Evolutionary conservation across 208 protist species (phyloP).

Genomic region (Tetramitus jugosus): DNA sequence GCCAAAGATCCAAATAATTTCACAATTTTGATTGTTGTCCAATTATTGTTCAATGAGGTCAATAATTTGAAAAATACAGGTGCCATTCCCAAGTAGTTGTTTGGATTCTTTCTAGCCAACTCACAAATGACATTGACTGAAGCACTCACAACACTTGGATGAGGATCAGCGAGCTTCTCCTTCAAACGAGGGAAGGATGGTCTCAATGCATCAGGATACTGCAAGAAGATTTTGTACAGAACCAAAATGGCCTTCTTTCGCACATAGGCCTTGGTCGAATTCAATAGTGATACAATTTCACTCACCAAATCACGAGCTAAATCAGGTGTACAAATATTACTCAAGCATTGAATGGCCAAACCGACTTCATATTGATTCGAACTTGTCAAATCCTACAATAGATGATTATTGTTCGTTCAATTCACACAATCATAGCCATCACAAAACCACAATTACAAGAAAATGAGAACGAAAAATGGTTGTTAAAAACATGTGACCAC

Average conservation of each 20-base stretch:
- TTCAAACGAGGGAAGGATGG: slow-evolving; percentile 87
- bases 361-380: slow-evolving; percentile 86
- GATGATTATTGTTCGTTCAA: too few species aligned
- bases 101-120: slow-evolving; percentile 90
- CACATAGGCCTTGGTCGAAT: slow-evolving; percentile 72
- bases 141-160: slow-evolving; percentile 77
- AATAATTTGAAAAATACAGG: slow-evolving; percentile 91
- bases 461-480: slow-evolving; percentile 24
- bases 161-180: slow-evolving; percentile 87
- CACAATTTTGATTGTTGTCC: slow-evolving; percentile 97
- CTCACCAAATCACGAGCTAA: slow-evolving; percentile 85
- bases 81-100: slow-evolving; percentile 92
- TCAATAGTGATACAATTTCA: slow-evolving; percentile 84
- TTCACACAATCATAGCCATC: slow-evolving; percentile 26
- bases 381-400: slow-evolving; percentile 83
- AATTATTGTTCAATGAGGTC: slow-evolving; percentile 86
- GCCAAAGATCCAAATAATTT: slow-evolving; percentile 93
- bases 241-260: slow-evolving; percentile 87
- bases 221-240: slow-evolving; percentile 92
- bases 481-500: slow-evolving; percentile 6
- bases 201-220: slow-evolving; percentile 90
- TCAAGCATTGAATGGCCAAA: slow-evolving; percentile 85
- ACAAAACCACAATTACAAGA: slow-evolving; percentile 30
- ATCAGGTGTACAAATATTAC: slow-evolving; percentile 89
- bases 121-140: slow-evolving; percentile 96